phyloP scores from a whole-genome alignment of 2,329 filamentous ascomycete genomes.

The Ascochyta koolunga region DNA sequence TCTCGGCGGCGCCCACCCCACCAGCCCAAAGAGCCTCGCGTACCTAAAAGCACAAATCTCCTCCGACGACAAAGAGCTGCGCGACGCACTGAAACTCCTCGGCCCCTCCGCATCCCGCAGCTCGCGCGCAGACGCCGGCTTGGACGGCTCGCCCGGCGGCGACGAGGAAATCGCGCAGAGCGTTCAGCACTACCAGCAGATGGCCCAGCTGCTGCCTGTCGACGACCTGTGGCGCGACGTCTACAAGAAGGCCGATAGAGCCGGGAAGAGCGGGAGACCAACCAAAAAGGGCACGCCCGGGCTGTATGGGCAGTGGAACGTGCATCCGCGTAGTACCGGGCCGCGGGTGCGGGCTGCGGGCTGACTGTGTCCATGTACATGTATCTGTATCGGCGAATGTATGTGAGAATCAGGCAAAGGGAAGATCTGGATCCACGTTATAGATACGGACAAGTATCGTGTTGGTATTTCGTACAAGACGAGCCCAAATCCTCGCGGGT shows the following conservation, averaged over 20 bases:
- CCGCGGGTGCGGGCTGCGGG: background rate
- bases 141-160: slow-evolving; percentile 15
- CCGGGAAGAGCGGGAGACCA: background rate
- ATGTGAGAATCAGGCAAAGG: too few relatives aligned
- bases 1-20: slow-evolving; percentile 55
- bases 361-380: background rate
- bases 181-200: slow-evolving; percentile 36
- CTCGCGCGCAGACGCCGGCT: slow-evolving; percentile 10
- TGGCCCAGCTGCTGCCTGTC: slow-evolving; percentile 34
- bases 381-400: too few relatives aligned
- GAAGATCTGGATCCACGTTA: too few relatives aligned
- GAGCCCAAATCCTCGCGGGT: too few relatives aligned
- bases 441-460: too few relatives aligned
- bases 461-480: too few relatives aligned
- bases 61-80: slow-evolving; percentile 73
- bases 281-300: background rate
- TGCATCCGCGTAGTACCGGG: slow-evolving; percentile 23
- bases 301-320: slow-evolving; percentile 12
- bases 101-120: background rate
- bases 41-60: slow-evolving; percentile 89
- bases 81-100: slow-evolving; percentile 69
- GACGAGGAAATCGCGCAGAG: slow-evolving; percentile 19
- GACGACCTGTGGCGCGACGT: slow-evolving; percentile 30
- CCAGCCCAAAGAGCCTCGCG: slow-evolving; percentile 51
- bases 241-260: slow-evolving; percentile 13